Conservation (phyloP, 73 alveolate species). For the Blepharisma stoltei region DNA sequence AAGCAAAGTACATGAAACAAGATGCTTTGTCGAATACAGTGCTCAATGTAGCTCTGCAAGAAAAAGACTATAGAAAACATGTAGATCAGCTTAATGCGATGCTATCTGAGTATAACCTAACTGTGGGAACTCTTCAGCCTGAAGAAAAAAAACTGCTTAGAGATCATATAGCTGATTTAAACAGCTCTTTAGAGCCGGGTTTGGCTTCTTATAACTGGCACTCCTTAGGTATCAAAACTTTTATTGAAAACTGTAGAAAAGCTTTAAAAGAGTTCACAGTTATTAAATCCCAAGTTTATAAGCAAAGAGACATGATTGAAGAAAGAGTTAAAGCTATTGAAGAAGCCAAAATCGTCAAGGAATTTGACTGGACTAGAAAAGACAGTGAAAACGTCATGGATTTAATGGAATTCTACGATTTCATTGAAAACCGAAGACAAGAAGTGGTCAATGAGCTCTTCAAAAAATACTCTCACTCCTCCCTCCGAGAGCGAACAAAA, state of each 20-base stretch:
- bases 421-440: slow-evolving; percentile 93
- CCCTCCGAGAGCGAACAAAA: too few relatives aligned
- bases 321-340: slow-evolving; percentile 45
- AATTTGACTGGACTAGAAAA: slow-evolving; percentile 61
- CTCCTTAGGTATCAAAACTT: slow-evolving; percentile 95
- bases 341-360: slow-evolving; percentile 55
- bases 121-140: slow-evolving; percentile 83
- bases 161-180: slow-evolving; percentile 49
- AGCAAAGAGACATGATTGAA: slow-evolving; percentile 39
- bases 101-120: slow-evolving; percentile 86
- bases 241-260: slow-evolving; percentile 81
- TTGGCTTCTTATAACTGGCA: slow-evolving; percentile 94
- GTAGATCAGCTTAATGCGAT: slow-evolving; percentile 86
- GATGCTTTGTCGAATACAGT: slow-evolving; percentile 89
- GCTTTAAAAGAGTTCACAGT: slow-evolving; percentile 76
- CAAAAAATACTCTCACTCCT: slow-evolving; percentile 78
- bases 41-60: slow-evolving; percentile 95
- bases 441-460: slow-evolving; percentile 85
- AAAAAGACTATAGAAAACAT: slow-evolving; percentile 77
- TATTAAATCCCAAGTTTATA: slow-evolving; percentile 38
- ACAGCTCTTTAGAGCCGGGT: slow-evolving; percentile 74
- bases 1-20: slow-evolving; percentile 85
- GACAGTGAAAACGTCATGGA: slow-evolving; percentile 59
- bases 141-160: slow-evolving; percentile 88
- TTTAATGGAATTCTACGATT: slow-evolving; percentile 76